Evolutionary conservation across 192 early-diverging fungal species (phyloP).

Genomic region (Coemansia sp.): DNA sequence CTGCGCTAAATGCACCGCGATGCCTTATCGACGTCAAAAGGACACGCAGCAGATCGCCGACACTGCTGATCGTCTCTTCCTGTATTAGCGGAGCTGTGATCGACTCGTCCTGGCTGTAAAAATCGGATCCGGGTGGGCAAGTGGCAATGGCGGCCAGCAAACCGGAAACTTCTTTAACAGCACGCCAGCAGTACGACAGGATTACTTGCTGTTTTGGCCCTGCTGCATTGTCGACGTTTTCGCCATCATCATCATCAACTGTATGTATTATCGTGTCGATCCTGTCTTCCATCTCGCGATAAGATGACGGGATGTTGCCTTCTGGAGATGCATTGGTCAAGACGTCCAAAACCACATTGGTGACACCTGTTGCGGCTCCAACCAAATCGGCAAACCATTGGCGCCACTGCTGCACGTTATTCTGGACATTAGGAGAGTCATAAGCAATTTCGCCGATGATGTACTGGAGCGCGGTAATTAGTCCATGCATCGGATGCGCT

Average conservation of each 20-base stretch:
- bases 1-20: constrained; percentile 88
- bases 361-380: constrained; percentile 58
- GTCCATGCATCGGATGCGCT: constrained; percentile 60
- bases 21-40: constrained; percentile 81
- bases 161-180: constrained; percentile 82
- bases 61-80: constrained; percentile 33
- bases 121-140: constrained; percentile 27
- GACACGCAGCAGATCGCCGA: constrained; percentile 55
- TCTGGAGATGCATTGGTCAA: constrained; percentile 83
- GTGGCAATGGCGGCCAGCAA: constrained; percentile 56
- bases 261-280: constrained; percentile 54
- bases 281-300: constrained; percentile 66
- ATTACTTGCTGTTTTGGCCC: constrained; percentile 82
- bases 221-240: constrained; percentile 26
- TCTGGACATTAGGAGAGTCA: constrained; percentile 42
- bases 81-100: constrained; percentile 11
- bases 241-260: constrained; percentile 12
- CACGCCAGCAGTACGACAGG: constrained; percentile 89
- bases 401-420: constrained; percentile 57
- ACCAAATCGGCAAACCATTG: constrained; percentile 54
- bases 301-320: constrained; percentile 84
- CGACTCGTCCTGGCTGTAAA: neutral
- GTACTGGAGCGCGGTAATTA: constrained; percentile 61
- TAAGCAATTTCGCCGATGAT: constrained; percentile 68
- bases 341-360: constrained; percentile 66